Conservation (phyloP, 169 alveolate species). For the Plasmodium sp. region DNA sequence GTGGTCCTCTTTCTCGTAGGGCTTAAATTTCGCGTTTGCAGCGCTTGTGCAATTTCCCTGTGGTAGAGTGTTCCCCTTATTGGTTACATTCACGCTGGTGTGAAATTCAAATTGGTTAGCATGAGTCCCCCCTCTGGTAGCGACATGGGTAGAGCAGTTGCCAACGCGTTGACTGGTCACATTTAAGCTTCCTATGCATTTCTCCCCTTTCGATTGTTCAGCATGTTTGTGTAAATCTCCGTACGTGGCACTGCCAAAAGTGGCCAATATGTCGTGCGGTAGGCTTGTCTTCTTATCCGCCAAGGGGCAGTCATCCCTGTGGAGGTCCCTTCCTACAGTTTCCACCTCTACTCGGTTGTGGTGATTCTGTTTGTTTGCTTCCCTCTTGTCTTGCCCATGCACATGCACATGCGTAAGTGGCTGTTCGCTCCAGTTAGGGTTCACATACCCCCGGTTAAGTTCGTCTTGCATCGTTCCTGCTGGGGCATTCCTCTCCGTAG, state of each 20-base stretch:
- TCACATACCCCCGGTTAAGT: not conserved
- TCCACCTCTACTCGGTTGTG: not conserved
- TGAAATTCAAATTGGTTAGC: not conserved
- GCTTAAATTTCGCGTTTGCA: not conserved
- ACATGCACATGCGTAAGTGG: not conserved
- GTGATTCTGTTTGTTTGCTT: not conserved
- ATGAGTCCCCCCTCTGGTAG: not conserved
- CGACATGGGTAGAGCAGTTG: not conserved
- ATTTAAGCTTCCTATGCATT: not conserved
- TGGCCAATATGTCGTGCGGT: not conserved
- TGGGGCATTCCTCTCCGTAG: not conserved
- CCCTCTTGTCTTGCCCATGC: not conserved
- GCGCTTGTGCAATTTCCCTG: not conserved
- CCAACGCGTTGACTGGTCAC: not conserved
- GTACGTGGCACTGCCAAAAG: not conserved
- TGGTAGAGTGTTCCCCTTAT: not conserved
- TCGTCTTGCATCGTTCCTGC: not conserved
- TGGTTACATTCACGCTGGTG: not conserved
- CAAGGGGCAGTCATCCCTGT: not conserved
- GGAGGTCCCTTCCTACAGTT: not conserved
- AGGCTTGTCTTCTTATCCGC: not conserved
- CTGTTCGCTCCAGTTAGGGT: not conserved
- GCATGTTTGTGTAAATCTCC: not conserved
- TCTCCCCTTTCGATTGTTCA: not conserved
- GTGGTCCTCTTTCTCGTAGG: not conserved